These are phyloP conservation scores for Starmera quercuum DNA, from an alignment of 805 yeast species.

Conservation along the genomic window DNA sequence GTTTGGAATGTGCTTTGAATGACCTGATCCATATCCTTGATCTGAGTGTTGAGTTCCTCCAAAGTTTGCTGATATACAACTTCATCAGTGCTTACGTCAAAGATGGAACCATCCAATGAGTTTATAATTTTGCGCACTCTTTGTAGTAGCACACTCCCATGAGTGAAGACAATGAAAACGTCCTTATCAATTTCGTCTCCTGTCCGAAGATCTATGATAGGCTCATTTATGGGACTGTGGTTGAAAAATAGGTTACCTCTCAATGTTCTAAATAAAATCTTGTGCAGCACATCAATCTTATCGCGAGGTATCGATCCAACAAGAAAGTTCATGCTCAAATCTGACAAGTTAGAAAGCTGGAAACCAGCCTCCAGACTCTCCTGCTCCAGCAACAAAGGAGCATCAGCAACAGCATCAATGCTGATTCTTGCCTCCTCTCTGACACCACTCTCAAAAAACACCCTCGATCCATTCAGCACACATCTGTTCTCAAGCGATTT, in stretches of 20 bases:
- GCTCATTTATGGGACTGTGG: slow-evolving; percentile 63
- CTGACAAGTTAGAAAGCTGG: slow-evolving; percentile 17
- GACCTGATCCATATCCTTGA: slow-evolving; percentile 48
- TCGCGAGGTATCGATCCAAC: slow-evolving; percentile 78
- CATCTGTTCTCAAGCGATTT: slow-evolving; percentile 65
- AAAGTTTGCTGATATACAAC: slow-evolving; percentile 27
- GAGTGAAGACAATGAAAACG: slow-evolving; percentile 84
- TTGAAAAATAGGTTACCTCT: slow-evolving; percentile 87
- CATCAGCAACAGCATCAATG: slow-evolving; percentile 28
- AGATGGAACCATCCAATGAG: slow-evolving; percentile 79
- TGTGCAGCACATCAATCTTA: slow-evolving; percentile 64
- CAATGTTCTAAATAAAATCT: slow-evolving; percentile 84
- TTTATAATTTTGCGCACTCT: slow-evolving; percentile 81
- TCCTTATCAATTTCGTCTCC: slow-evolving; percentile 59
- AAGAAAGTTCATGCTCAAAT: slow-evolving; percentile 19
- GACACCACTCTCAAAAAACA: slow-evolving; percentile 35
- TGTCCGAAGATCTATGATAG: slow-evolving; percentile 54
- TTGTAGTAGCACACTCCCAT: slow-evolving; percentile 67
- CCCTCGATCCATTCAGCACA: slow-evolving; percentile 43
- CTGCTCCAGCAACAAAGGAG: slow-evolving; percentile 28
- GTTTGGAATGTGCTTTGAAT: slow-evolving; percentile 60
- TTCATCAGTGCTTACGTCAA: slow-evolving; percentile 39
- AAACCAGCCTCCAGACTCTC: slow-evolving; percentile 29
- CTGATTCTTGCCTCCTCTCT: slow-evolving; percentile 24
- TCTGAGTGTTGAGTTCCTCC: slow-evolving; percentile 11